Base-by-base conservation (phyloP, 495 filamentous ascomycete species). In the Aspergillus haitiensis region DNA sequence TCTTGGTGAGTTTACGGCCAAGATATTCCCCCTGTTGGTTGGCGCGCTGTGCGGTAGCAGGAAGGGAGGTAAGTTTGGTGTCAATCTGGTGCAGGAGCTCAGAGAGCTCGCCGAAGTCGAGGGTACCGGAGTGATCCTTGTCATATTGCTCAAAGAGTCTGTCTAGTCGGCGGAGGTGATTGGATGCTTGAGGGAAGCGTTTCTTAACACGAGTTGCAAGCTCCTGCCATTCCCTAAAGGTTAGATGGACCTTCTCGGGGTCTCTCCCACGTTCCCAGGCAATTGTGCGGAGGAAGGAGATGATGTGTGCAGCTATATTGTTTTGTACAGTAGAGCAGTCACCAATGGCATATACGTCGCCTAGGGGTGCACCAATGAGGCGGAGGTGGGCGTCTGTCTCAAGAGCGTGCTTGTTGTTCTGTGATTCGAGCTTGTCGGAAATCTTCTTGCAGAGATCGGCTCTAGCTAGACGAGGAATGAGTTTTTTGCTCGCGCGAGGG, bases 291-390 rank as follows among this genome's bases (percentile, higher is more conserved):
- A 98, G 80, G 75, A 98, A 98, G 13, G 83, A 83, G 49, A 96
- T 79, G 62, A 98, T 85, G 77, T 97, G 87, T 60, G 90, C 87
- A 21, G 91, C 88, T 6, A 96, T 76, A 67, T 98, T 98, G 78
- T 98, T 98, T 66, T 98, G 95, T 0, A 98, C 95, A 0, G 94
- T 98, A 11, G 89, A 78, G 76, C 94, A 97, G 73, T 99, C 95
- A n/a, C 95, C 95, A 54, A 99, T 90, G 49, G 91, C 91, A 70
- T 99, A 99, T 34, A 99, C 91, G 66, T 97, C 94, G 40, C 95
- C 94, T 0, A 98, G 78, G 0, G 94, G 95, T 0, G 95, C 87
- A 37, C 95, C 95, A 64, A 89, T 91, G 0, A 99, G 77, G 42
- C 95, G 91, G 7, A 98, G 86, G 72, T 99, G 92, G 5, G 91